Conservation (phyloP, 2,329 filamentous ascomycete genomes). For the Celoporthe dispersa region DNA sequence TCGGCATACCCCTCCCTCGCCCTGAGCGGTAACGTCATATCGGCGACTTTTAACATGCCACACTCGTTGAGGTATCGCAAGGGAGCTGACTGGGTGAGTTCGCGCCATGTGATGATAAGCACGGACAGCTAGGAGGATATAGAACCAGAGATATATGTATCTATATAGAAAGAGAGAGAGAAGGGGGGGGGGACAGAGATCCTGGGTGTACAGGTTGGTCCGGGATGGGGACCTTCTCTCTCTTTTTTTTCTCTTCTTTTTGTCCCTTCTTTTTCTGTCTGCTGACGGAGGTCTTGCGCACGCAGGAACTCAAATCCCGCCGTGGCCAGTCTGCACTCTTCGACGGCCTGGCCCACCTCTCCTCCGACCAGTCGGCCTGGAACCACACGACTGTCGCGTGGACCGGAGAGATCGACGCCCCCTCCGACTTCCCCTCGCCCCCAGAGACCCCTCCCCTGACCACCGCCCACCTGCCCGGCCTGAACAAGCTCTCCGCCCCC, state of each 20-base stretch:
- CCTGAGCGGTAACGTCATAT: constrained; percentile 69
- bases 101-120: background rate
- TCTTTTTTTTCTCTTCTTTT: background rate
- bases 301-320: constrained; percentile 73
- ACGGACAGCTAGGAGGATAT: background rate
- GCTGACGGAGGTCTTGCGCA: background rate
- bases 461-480: constrained; percentile 55
- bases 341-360: constrained; percentile 86
- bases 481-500: constrained; percentile 79
- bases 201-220: too few relatives aligned
- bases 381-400: constrained; percentile 92
- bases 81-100: constrained; percentile 63
- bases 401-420: constrained; percentile 82
- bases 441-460: constrained; percentile 54
- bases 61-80: constrained; percentile 63
- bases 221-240: background rate
- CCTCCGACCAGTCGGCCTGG: constrained; percentile 83
- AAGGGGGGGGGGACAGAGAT: too few relatives aligned
- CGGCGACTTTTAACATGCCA: constrained; percentile 67
- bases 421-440: constrained; percentile 48
- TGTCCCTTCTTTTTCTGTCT: too few relatives aligned
- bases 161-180: too few relatives aligned
- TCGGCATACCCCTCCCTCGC: constrained; percentile 60
- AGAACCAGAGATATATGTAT: too few relatives aligned
- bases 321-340: constrained; percentile 90